phyloP scores from a whole-genome alignment of 2,329 filamentous ascomycete genomes.

The Xylariaceae sp. region DNA sequence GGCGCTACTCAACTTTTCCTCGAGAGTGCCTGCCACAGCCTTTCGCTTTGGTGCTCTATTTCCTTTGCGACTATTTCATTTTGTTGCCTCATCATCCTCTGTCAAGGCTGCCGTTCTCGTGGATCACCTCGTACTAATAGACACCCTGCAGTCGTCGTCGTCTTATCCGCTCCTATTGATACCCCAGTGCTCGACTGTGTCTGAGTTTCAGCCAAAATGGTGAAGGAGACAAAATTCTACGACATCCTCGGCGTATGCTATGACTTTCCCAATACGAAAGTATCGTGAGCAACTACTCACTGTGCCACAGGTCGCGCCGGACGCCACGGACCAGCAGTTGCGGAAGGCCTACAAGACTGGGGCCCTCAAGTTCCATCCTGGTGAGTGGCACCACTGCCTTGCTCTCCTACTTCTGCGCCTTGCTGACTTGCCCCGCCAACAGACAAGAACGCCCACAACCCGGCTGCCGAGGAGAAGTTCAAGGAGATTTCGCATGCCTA shows the following conservation, averaged over 20 bases:
- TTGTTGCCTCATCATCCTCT: no score
- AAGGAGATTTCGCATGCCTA: slow-evolving; percentile 96
- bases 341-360: slow-evolving; percentile 86
- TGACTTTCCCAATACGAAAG: slow-evolving; percentile 1
- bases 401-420: neutral
- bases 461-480: slow-evolving; percentile 92
- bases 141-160: no score
- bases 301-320: slow-evolving; percentile 59
- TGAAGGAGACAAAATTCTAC: slow-evolving; percentile 73
- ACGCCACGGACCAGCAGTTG: slow-evolving; percentile 75
- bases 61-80: no score
- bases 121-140: no score
- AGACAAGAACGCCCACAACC: slow-evolving; percentile 97
- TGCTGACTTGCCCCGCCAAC: slow-evolving; percentile 1
- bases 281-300: slow-evolving; percentile 7
- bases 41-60: no score
- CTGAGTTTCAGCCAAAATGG: slow-evolving; percentile 62
- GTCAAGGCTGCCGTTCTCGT: no score
- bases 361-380: slow-evolving; percentile 77
- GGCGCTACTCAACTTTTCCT: slow-evolving; percentile 16
- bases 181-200: no score
- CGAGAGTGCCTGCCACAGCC: no score
- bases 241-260: slow-evolving; percentile 65
- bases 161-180: no score
- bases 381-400: slow-evolving; percentile 37